Evolutionary conservation across 129 eudicot genomes (phyloP), one percentile per base, ranked within the genome.

Genomic region (Arctium lappa): DNA sequence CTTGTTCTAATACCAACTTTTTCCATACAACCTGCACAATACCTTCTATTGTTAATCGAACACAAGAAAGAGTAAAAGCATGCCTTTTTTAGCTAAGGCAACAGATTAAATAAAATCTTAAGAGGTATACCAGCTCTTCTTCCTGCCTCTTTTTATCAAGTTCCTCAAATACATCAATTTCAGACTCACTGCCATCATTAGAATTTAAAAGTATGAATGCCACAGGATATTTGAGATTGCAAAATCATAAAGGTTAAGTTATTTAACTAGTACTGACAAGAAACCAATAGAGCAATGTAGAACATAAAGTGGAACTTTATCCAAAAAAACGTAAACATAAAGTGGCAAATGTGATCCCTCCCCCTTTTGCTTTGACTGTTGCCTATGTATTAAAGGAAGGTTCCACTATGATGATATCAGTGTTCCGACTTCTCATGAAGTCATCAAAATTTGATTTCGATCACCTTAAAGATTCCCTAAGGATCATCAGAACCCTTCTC

Each of bases 121-220:
- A 22, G 37, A 33, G 66, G 79, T 27, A 48, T 96, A 96, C 99
- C 97, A 89, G 84, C 86, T 96, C 99, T 78, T 90, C 98, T 86
- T 89, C 97, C 32, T 88, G 89, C 84, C 98, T 89, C 83, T 88
- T 80, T 85, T 88, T 91, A 89, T 96, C 99, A 81, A 96, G 73
- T 74, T 90, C 90, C 90, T 96, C 99, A 87, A 96, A 96, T 71
- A 91, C 74, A 80, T 91, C 98, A 72, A 96, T 96, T 85, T 96
- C 99, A 11, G 95, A 87, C 77, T 90, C 98, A 72, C 98, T 96
- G 94, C 48, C 75, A 86, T 48, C 79, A 79, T 13, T n/a, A 60
- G 53, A 80, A 66, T 48, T 50, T 77, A 78, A 46, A 79, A 69
- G 60, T 29, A 63, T 50, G 27, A 77, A 77, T 77, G 48, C 31